Conservation (phyloP, 1,139 yeast species). For the Candida tetrigidarum region DNA sequence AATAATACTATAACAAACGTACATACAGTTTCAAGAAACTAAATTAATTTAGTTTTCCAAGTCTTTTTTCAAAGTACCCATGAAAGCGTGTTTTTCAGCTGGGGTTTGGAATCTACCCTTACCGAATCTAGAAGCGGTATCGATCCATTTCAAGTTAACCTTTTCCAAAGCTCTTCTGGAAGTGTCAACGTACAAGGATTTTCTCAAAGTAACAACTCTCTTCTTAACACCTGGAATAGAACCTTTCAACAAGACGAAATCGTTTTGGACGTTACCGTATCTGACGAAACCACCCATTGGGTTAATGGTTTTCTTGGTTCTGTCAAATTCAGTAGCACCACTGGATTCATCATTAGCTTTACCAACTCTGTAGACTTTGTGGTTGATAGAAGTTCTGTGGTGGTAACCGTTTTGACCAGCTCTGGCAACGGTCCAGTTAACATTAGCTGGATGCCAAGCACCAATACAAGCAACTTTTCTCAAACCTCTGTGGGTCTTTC, state of each 20-base stretch:
- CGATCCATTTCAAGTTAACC: constrained; percentile 99
- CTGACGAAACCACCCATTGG: constrained; percentile 99
- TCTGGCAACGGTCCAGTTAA: constrained; percentile 99
- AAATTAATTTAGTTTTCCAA: constrained; percentile 40
- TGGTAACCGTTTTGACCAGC: constrained; percentile 99
- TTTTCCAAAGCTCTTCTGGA: constrained; percentile 97
- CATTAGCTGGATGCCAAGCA: constrained; percentile 99
- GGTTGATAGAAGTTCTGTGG: constrained; percentile 99
- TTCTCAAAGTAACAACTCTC: constrained; percentile 99
- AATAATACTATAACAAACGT: too few relatives aligned
- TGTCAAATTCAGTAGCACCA: constrained; percentile 98
- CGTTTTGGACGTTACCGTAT: constrained; percentile 98
- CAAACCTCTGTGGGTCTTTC: constrained; percentile 99
- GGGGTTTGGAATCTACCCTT: constrained; percentile 99
- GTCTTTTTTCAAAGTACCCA: constrained; percentile 99
- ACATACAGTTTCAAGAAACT: too few relatives aligned
- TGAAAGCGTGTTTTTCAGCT: constrained; percentile 99
- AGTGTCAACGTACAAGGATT: constrained; percentile 97
- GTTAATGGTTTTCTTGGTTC: constrained; percentile 99
- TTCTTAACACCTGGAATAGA: constrained; percentile 99
- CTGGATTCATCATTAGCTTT: constrained; percentile 91
- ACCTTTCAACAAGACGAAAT: constrained; percentile 97
- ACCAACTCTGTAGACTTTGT: constrained; percentile 99
- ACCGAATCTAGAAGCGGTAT: constrained; percentile 99
- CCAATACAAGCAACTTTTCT: constrained; percentile 99